Evolutionary conservation across 2,329 filamentous ascomycete species (phyloP).

Genomic region (Fusarium avenaceum): DNA sequence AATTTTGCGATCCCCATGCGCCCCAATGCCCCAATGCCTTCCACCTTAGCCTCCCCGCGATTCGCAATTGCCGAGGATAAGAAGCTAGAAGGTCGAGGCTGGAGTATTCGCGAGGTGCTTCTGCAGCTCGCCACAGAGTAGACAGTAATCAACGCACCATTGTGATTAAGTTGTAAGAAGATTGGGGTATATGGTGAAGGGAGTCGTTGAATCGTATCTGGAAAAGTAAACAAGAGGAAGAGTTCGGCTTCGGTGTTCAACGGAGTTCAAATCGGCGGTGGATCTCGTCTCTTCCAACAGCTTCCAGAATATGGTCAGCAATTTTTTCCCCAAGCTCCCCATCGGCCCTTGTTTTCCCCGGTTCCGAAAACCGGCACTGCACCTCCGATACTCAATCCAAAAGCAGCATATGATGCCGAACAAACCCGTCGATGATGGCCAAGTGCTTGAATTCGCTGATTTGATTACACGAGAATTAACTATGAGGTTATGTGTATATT

Average conservation of each 20-base stretch:
- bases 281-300: constrained; percentile 56
- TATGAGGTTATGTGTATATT: constrained; percentile 17
- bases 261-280: constrained; percentile 49
- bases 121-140: background rate
- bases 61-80: constrained; percentile 44
- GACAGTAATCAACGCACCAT: constrained; percentile 47
- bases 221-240: constrained; percentile 28
- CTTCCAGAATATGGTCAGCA: constrained; percentile 57
- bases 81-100: constrained; percentile 20
- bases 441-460: background rate
- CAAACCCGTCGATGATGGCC: background rate
- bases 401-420: constrained; percentile 21
- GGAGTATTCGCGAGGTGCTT: constrained; percentile 14
- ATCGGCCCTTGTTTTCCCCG: constrained; percentile 53
- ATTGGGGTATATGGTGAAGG: constrained; percentile 18
- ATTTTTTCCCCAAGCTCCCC: constrained; percentile 53
- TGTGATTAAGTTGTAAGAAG: constrained; percentile 43
- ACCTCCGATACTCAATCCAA: constrained; percentile 25
- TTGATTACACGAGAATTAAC: background rate
- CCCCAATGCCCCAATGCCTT: constrained; percentile 4
- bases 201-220: constrained; percentile 42
- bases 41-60: constrained; percentile 1
- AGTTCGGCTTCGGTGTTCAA: constrained; percentile 43
- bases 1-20: background rate
- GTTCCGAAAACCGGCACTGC: constrained; percentile 46